A percentile compares a stretch with the other conserved stretches of the same genome.
phyloP scores from a whole-genome alignment of 2,329 filamentous ascomycete genomes.

The Fusarium virguliforme region DNA sequence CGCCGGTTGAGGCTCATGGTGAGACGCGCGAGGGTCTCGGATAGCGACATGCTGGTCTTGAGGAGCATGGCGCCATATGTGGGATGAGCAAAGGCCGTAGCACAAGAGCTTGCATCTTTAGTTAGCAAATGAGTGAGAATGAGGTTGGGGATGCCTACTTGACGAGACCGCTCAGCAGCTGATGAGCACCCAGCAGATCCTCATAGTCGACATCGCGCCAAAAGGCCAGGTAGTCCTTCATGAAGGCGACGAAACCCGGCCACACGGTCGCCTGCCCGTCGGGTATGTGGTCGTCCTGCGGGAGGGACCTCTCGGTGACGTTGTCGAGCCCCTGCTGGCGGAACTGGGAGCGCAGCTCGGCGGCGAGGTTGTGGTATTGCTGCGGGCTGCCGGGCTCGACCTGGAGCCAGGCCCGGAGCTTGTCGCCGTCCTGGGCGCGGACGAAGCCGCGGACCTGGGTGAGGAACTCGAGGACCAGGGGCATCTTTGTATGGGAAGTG shows the following conservation, averaged over 20 bases:
- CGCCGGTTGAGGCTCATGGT: conserved; percentile 88
- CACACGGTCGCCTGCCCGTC: conserved; percentile 79
- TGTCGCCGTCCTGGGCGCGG: conserved; percentile 73
- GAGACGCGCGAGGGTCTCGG: conserved; percentile 83
- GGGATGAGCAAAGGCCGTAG: conserved; percentile 84
- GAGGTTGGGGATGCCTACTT: conserved; percentile 70
- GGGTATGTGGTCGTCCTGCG: conserved; percentile 74
- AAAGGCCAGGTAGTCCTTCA: conserved; percentile 86
- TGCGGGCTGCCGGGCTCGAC: conserved; percentile 81
- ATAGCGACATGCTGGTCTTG: conserved; percentile 86
- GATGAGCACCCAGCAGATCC: conserved; percentile 82
- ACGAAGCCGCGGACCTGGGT: conserved; percentile 72
- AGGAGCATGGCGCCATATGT: conserved; percentile 87
- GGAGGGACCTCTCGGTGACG: conserved; percentile 75
- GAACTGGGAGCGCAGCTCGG: conserved; percentile 76
- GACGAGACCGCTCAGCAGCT: conserved; percentile 80
- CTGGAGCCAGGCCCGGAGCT: conserved; percentile 79
- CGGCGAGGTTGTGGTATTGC: conserved; percentile 77
- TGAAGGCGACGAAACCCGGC: conserved; percentile 84
- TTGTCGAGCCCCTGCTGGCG: conserved; percentile 69
- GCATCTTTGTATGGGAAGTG: conserved; percentile 61
- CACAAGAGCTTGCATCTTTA: conserved; percentile 75
- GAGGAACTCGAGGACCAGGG: conserved; percentile 79
- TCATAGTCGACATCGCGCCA: conserved; percentile 85
- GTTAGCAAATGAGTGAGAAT: conserved; percentile 17